Percentiles rank a stretch among this genome's conserved stretches.
phyloP scores from a whole-genome alignment of 2,329 filamentous ascomycete species.

The Blumeriella jaapii region DNA sequence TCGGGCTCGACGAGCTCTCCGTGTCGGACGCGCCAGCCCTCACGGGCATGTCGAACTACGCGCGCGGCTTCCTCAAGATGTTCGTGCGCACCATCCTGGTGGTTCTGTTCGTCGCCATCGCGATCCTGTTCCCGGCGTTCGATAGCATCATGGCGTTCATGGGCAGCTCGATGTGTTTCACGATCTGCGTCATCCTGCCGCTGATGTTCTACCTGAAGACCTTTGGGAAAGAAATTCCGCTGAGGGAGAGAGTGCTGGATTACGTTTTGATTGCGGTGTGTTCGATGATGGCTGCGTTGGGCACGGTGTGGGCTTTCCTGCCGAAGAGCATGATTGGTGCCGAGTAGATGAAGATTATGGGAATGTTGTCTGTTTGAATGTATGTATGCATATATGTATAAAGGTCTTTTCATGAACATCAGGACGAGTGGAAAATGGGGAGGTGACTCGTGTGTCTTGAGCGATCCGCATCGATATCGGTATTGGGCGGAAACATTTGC shows the following conservation, averaged over 20 bases:
- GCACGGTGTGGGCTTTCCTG: conserved; percentile 80
- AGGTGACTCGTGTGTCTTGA: too few species aligned
- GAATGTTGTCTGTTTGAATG: not conserved
- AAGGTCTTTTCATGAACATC: too few species aligned
- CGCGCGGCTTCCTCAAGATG: conserved; percentile 46
- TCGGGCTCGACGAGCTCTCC: conserved; percentile 43
- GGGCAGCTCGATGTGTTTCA: conserved; percentile 82
- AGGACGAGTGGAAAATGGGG: too few species aligned
- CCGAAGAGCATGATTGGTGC: conserved; percentile 63
- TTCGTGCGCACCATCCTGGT: conserved; percentile 54
- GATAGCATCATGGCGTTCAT: conserved; percentile 66
- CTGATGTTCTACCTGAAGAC: conserved; percentile 84
- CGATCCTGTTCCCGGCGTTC: conserved; percentile 57
- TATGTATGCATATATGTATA: not conserved
- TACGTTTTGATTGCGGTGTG: conserved; percentile 62
- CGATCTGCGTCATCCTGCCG: conserved; percentile 86
- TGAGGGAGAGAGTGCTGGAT: conserved; percentile 51
- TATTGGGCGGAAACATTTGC: too few species aligned
- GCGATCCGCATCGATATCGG: too few species aligned
- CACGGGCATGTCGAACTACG: conserved; percentile 43
- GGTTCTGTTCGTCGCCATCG: conserved; percentile 62
- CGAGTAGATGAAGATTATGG: conserved; percentile 23
- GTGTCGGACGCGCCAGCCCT: conserved; percentile 36
- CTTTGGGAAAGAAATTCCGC: conserved; percentile 60
- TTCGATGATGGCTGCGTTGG: conserved; percentile 56